Evolutionary conservation across 2,329 filamentous ascomycete genomes (phyloP).

Genomic region (Trichoderma semiorbis): DNA sequence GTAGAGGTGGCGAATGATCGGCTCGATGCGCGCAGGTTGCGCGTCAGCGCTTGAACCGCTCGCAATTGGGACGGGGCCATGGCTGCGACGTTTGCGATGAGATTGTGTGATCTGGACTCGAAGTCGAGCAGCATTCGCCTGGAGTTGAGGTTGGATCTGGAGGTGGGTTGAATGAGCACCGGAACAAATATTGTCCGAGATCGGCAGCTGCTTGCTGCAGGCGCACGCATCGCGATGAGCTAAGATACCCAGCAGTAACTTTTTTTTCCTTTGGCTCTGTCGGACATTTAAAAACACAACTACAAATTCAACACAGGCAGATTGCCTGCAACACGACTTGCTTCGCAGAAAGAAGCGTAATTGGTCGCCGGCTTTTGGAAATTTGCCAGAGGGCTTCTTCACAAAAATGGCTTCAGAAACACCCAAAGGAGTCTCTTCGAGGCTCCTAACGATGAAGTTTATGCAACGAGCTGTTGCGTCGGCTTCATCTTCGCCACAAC

Average conservation of each 20-base stretch:
- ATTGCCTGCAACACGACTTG: background rate
- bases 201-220: background rate
- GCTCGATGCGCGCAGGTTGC: constrained; percentile 41
- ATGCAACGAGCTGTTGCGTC: constrained; percentile 84
- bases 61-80: constrained; percentile 48
- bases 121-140: background rate
- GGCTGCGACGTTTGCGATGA: constrained; percentile 22
- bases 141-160: background rate
- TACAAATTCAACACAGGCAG: background rate
- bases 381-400: background rate
- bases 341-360: background rate
- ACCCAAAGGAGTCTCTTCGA: constrained; percentile 72
- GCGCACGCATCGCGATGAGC: background rate
- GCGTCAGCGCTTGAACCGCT: constrained; percentile 43
- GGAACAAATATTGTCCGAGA: constrained; percentile 15
- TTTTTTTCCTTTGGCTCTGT: background rate
- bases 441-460: constrained; percentile 93
- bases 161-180: background rate
- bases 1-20: constrained; percentile 49
- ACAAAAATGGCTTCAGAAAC: constrained; percentile 47
- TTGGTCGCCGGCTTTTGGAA: background rate
- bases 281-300: background rate
- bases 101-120: constrained; percentile 12
- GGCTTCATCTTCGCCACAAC: constrained; percentile 42
- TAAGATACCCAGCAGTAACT: background rate